Evolutionary conservation across 2,329 filamentous ascomycete species (phyloP).

Genomic region (Neonectria neomacrospora): DNA sequence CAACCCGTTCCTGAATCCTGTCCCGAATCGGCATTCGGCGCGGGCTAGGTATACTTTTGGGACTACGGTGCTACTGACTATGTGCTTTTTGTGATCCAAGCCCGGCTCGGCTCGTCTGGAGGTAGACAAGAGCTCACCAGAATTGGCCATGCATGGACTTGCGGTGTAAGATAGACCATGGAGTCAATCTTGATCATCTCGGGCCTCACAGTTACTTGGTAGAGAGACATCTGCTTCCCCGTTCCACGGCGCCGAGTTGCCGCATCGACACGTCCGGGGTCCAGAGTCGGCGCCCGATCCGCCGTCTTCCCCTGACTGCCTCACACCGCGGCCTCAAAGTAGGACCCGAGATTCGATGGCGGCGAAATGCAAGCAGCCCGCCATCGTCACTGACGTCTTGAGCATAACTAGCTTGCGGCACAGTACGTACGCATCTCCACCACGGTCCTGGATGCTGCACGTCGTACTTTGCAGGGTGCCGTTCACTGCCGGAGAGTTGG

Average conservation of each 20-base stretch:
- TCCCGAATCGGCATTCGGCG: constrained; percentile 8
- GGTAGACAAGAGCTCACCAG: background rate
- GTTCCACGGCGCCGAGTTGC: background rate
- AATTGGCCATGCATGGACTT: background rate
- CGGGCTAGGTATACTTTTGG: no score
- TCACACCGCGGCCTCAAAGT: background rate
- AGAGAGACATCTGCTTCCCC: background rate
- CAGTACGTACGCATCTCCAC: background rate
- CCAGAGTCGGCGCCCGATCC: background rate
- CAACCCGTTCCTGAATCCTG: constrained; percentile 10
- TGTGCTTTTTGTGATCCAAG: background rate
- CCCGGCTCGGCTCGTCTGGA: background rate
- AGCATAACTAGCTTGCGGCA: background rate
- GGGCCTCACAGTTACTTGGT: background rate
- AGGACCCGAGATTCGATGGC: background rate
- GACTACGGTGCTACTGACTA: background rate
- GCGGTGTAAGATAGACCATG: no score
- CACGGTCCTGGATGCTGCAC: background rate
- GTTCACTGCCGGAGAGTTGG: background rate
- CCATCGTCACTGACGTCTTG: background rate
- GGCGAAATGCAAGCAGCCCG: background rate
- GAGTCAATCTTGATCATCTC: background rate
- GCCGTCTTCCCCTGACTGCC: background rate
- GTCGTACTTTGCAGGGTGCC: constrained; percentile 1
- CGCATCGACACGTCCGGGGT: background rate